Evolutionary conservation across 495 filamentous ascomycete species (phyloP), one percentile per base, ranked within the genome.

Genomic region (Tuber melanosporum): DNA sequence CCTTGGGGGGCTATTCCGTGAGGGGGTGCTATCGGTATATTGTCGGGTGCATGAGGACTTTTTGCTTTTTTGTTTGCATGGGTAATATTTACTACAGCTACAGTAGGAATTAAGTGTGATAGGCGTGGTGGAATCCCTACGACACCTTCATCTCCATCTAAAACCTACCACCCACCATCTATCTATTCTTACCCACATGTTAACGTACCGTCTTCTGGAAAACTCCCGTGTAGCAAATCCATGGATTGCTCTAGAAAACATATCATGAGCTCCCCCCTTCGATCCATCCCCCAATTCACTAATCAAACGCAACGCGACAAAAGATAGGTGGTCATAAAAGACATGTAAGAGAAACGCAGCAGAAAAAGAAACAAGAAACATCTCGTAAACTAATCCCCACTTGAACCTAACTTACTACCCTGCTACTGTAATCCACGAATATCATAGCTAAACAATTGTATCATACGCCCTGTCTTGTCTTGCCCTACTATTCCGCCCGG

Each of bases 171-270:
- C 10, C 4, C 32, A 32, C 12, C 14, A 26, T 32, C 9, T 0
- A 14, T 32, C 26, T 22, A 17, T 12, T 57, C 49, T 4, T 22
- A n/a, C 49, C 22, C 22, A 8, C 49, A 32, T 32, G 32, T 32
- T 32, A 32, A 26, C 22, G 5, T 22, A n/a, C 7, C 49, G 19
- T 52, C 20, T n/a, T n/a, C 49, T 57, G 22, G 49, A 26, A 57
- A 57, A 6, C 20, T n/a, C 20, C 15, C 22, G 4, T 14, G 15
- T 10, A 32, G 52, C n/a, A 66, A 66, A 36, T 66, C 57, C 57
- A 66, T 66, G 36, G 14, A 66, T 66, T 66, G 32, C 57, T 66
- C 57, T 66, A 66, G 57, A 66, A 66, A 66, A 66, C 57, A 66
- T 66, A 66, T 66, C 57, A 17, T 66, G 52, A 57, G 9, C 52